Evolutionary conservation across 2,329 filamentous ascomycete genomes (phyloP).

Genomic region (Cladophialophora carrionii): DNA sequence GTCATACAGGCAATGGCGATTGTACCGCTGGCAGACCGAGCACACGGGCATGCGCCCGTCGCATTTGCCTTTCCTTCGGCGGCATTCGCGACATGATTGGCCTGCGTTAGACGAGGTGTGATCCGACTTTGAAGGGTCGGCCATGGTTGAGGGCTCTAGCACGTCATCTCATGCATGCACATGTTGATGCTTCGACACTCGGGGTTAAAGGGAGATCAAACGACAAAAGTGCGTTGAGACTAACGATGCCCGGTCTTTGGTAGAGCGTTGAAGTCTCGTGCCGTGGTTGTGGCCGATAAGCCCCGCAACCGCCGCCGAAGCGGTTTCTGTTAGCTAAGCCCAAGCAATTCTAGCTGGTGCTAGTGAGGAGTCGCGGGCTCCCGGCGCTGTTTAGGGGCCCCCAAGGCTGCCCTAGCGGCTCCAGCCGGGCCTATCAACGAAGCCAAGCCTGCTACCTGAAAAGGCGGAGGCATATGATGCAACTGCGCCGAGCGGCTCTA

Average conservation of each 20-base stretch:
- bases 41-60: conserved; percentile 34
- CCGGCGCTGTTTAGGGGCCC: conserved; percentile 1
- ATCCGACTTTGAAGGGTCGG: conserved; percentile 21
- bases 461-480: background rate
- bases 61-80: conserved; percentile 32
- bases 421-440: background rate
- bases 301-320: background rate
- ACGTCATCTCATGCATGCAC: conserved; percentile 8
- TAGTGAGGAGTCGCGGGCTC: background rate
- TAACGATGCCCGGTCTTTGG: background rate
- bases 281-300: conserved; percentile 1
- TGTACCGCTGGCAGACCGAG: conserved; percentile 35
- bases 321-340: conserved; percentile 8
- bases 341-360: conserved; percentile 1
- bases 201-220: background rate
- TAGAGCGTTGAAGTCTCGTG: background rate
- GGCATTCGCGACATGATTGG: conserved; percentile 34
- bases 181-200: background rate
- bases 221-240: background rate
- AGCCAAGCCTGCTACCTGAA: background rate
- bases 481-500: background rate
- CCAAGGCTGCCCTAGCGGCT: background rate
- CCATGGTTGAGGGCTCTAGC: conserved; percentile 15
- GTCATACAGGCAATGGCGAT: conserved; percentile 35
- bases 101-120: conserved; percentile 23